Base-by-base conservation (phyloP, 768 basidiomycete species). In the Russula ochroleuca region DNA sequence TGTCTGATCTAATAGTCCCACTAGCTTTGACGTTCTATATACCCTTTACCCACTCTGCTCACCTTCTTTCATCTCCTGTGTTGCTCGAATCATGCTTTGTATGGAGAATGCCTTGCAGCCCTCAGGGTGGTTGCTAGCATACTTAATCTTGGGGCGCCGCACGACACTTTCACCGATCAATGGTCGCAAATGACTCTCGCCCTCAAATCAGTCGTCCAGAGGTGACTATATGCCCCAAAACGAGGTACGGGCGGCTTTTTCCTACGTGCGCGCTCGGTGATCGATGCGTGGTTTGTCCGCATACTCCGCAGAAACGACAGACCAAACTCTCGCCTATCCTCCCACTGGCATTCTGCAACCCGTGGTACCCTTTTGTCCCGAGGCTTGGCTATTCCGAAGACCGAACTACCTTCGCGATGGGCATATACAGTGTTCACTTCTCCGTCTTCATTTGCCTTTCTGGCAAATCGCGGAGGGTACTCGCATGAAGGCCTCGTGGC, bases 401-500 rank as follows among this genome's bases (percentile, higher is more conserved):
- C 33, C 13, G 11, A 21, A 10, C 53, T 53, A 28, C 37, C 37
- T 5, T 15, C n/a, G 6, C 19, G 13, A 31, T 17, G 23, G 21
- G 25, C 45, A 19, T 14, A 40, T 48, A 10, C 37, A 8, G 45
- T 15, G 13, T 40, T 53, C 37, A 15, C 13, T 43, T 43, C 9
- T 15, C 43, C 31, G 33, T 31, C 1, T 8, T 17, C n/a, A 35
- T 41, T 25, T 40, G 37, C 47, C 41, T 14, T 40, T 25, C 37
- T 15, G 45, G 51, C 21, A 8, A 33, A 19, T 38, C 13, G 51
- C 11, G 21, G 15, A 48, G 28, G 40, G 45, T 21, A 21, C 3
- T 63, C 55, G 15, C 58, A 59, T 65, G 33, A 51, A 17, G 6
- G 48, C 64, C 64, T 65, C 64, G 64, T 65, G 64, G 64, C 41